Conservation (phyloP, 345 rosid species). For the Garcia nutans region DNA sequence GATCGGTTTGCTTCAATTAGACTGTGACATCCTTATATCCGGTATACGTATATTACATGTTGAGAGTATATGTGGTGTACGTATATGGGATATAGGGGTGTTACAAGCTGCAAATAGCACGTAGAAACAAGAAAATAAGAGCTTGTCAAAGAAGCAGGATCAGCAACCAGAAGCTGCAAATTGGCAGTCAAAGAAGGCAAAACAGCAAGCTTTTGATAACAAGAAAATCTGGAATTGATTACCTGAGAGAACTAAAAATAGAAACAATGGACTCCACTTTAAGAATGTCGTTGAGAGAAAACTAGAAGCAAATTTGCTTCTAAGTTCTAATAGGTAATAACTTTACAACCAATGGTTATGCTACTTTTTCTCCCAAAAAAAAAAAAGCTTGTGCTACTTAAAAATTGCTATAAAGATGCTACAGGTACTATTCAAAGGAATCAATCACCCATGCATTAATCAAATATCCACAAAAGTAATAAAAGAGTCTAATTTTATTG, state of each 20-base stretch:
- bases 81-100: no score
- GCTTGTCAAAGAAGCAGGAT: background rate
- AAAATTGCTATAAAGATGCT: background rate
- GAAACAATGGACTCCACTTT: background rate
- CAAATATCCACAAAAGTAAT: background rate
- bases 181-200: background rate
- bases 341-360: no score
- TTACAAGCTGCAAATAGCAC: background rate
- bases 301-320: background rate
- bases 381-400: no score
- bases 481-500: no score
- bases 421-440: background rate
- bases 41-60: no score
- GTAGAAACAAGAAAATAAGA: background rate
- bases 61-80: no score
- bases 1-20: no score
- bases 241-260: no score
- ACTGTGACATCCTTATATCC: no score
- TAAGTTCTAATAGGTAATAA: no score
- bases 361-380: no score
- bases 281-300: background rate
- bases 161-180: background rate
- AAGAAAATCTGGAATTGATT: no score
- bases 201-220: background rate
- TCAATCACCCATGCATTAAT: background rate